Evolutionary conservation across 2,329 filamentous ascomycete species (phyloP), one percentile per base, ranked within the genome.

Genomic region (Diplocarpon mali): DNA sequence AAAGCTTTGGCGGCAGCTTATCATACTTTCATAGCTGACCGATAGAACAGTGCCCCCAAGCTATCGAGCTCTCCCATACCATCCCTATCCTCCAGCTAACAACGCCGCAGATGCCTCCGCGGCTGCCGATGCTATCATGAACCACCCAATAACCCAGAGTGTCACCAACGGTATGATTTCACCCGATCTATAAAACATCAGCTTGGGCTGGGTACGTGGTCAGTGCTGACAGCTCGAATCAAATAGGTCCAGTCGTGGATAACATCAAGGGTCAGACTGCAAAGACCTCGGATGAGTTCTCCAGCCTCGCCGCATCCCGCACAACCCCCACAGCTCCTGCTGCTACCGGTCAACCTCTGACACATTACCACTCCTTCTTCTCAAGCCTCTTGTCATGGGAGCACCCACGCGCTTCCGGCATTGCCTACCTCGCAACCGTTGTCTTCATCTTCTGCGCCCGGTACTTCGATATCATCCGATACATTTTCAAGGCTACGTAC

Each of bases 311-410:
- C 56, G 70, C 70, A 50, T 61, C 75, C 53, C 74, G 75, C 59
- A 69, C 69, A 59, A 73, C 73, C 40, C 76, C 75, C 44, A 53
- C 64, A 40, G 65, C 67, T 46, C 68, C 69, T 29, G 69, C 76
- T 57, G 75, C 73, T 50, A 78, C 74, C 38, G 76, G 75, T 56
- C 76, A 81, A 63, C 72, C 73, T 40, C 64, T 82, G 59, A 82
- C 77, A 47, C 76, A 81, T 64, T 84, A 83, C 62, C 78, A 83
- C 67, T 83, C 78, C 13, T 76, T 83, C 65, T 83, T 84, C 65
- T 74, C 72, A 40, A 76, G 80, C 62, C 70, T 84, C 46, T 68
- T 84, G 50, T 82, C 78, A 54, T 83, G 80, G 77, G 71, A 80
- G 60, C 78, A 80, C 62, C 77, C 77, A 60, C 73, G 77, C 56